Evolutionary conservation across 352 stramenopile genomes (phyloP).

Genomic region (Achlya hypogyna): DNA sequence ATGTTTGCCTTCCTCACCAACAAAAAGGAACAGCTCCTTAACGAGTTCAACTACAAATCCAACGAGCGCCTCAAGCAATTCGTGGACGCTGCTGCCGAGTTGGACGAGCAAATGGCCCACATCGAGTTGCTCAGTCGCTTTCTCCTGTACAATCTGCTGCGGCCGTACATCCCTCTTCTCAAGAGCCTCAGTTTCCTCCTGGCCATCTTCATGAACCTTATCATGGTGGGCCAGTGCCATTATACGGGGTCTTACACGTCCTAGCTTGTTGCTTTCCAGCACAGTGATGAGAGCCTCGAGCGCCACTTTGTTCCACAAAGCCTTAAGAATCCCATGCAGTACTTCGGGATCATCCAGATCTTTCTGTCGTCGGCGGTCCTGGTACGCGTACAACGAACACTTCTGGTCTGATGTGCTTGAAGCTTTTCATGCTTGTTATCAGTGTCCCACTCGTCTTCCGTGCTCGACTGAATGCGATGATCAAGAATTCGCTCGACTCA

Average conservation of each 20-base stretch:
- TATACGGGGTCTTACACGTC: not conserved
- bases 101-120: conserved; percentile 19
- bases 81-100: not conserved
- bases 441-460: conserved; percentile 14
- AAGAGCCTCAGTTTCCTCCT: conserved; percentile 18
- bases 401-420: not conserved
- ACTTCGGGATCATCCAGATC: conserved; percentile 17
- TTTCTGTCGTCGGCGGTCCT: conserved; percentile 8
- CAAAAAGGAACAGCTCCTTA: conserved; percentile 7
- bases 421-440: conserved; percentile 20
- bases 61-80: conserved; percentile 20
- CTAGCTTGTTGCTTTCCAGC: conserved; percentile 15
- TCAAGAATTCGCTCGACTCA: conserved; percentile 17
- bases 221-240: conserved; percentile 4
- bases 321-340: conserved; percentile 11
- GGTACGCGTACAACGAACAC: not conserved
- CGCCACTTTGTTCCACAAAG: not conserved
- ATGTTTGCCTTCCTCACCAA: conserved; percentile 10
- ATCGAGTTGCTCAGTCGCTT: conserved; percentile 16
- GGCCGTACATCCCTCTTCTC: conserved; percentile 18
- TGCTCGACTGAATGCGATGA: conserved; percentile 13
- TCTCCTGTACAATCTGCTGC: conserved; percentile 16
- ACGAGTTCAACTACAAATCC: conserved; percentile 17
- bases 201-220: conserved; percentile 21
- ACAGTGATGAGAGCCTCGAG: conserved; percentile 10